Base-by-base conservation (phyloP, 495 filamentous ascomycete species). In the Neurospora africana region DNA sequence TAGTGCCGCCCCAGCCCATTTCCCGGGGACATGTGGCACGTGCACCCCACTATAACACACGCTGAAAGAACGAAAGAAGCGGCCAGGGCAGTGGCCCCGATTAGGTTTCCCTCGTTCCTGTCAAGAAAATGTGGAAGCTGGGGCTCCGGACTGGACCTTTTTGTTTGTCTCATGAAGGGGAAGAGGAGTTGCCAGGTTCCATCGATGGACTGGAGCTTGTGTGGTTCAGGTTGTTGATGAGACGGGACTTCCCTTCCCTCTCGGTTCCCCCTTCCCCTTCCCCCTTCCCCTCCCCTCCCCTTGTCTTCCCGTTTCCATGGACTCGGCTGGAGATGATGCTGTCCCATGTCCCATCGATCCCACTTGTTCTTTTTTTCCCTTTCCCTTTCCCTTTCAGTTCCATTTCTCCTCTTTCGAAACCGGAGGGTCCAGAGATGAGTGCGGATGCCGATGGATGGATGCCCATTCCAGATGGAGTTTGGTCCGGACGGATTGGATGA, bases 11-110 rank as follows among this genome's bases (percentile, higher is more conserved):
- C 72, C 74, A 74, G 68, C 41, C 72, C 72, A 74, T 74, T 77
- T 75, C 68, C 73, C 73, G 72, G 75, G 72, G 74, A 27, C 7
- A 23, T 15, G 30, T 78, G 76, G 76, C 67, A 68, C 75, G 75
- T 78, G 76, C 74, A 40, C 70, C 72, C 33, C 70, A 43, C 72
- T 73, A n/a, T n/a, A 75, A 65, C 27, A 19, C 53, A 30, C 27
- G 30, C 53, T 65, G 53, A 65, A 65, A 65, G 53, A 61, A 33
- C 23, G 27, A 61, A 33, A 30, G 53, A 61, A 61, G 23, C 13
- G 53, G 53, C 53, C 53, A n/a, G n/a, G n/a, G n/a, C n/a, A 61
- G 47, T 30, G 13, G 53, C 53, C 53, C 23, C 53, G 53, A 61
- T 61, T 58, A 15, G 5, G 5, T 4, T 35, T 35, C 47, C 47